Conservation (phyloP, 768 basidiomycete species). For the Boletus barrowsii region DNA sequence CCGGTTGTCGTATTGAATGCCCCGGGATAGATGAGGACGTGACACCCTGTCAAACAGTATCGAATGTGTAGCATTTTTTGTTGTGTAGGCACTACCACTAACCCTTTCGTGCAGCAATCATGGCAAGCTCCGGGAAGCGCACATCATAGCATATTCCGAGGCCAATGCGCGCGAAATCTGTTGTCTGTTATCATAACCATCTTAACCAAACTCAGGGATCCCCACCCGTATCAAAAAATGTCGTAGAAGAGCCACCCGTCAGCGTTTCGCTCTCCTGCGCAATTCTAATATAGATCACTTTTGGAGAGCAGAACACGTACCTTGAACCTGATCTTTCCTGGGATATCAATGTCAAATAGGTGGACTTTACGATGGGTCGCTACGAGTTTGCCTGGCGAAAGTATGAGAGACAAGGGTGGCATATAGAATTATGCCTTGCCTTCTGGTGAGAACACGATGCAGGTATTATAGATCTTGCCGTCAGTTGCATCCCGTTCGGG, state of each 20-base stretch:
- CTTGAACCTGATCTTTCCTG: conserved; percentile 88
- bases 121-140: conserved; percentile 90
- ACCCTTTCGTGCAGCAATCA: conserved; percentile 88
- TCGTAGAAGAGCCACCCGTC: conserved; percentile 69
- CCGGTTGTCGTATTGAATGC: conserved; percentile 98
- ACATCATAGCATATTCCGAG: conserved; percentile 97
- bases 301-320: conserved; percentile 34
- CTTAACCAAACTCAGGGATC: neutral
- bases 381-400: conserved; percentile 70
- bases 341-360: conserved; percentile 96
- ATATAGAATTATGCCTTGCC: conserved; percentile 37
- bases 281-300: conserved; percentile 4
- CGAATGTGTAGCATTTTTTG: neutral
- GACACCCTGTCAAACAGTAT: conserved; percentile 55
- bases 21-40: conserved; percentile 86
- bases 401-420: neutral
- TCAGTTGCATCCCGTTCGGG: conserved; percentile 71
- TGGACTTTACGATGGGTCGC: conserved; percentile 93
- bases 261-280: conserved; percentile 83
- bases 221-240: conserved; percentile 85
- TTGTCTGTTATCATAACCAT: neutral
- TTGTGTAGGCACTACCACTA: conserved; percentile 7
- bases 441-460: conserved; percentile 83
- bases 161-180: conserved; percentile 96
- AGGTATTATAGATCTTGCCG: conserved; percentile 86